These are phyloP conservation scores for Arachnomyces sp. DNA, from an alignment of 2,329 filamentous ascomycete genomes.

Conservation along the genomic window DNA sequence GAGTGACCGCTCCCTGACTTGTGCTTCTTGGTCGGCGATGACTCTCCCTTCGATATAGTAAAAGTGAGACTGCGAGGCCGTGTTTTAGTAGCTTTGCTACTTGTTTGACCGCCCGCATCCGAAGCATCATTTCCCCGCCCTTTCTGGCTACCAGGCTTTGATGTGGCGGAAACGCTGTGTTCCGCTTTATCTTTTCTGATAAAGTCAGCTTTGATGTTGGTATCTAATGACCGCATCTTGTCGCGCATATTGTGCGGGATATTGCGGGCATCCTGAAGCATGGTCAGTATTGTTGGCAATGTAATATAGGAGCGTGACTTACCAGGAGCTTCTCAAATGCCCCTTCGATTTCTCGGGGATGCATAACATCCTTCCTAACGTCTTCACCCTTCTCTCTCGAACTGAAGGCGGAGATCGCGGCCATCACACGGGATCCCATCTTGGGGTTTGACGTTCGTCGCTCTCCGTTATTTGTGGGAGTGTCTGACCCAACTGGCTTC, in stretches of 20 bases:
- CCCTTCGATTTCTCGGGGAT: constrained; percentile 50
- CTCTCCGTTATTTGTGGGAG: too few species aligned
- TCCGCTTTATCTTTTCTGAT: constrained; percentile 80
- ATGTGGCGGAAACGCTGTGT: constrained; percentile 44
- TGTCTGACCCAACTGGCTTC: too few species aligned
- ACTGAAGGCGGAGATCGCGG: constrained; percentile 56
- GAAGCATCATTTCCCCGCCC: constrained; percentile 36
- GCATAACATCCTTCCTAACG: constrained; percentile 32
- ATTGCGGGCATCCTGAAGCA: constrained; percentile 69
- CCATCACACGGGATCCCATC: constrained; percentile 51
- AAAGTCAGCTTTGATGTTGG: constrained; percentile 91
- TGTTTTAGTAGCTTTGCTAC: constrained; percentile 38
- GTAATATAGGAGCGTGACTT: constrained; percentile 38
- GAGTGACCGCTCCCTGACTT: constrained; percentile 58
- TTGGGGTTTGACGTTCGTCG: constrained; percentile 29
- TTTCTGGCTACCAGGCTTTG: constrained; percentile 28
- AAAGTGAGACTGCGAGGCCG: constrained; percentile 66
- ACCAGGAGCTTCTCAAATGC: constrained; percentile 56
- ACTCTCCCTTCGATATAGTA: constrained; percentile 63
- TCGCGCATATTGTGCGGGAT: constrained; percentile 89
- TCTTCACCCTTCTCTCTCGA: constrained; percentile 44
- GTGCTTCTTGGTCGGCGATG: constrained; percentile 64
- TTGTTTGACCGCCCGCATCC: constrained; percentile 32
- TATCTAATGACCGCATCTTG: constrained; percentile 84
- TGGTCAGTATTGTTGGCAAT: background rate